Percentiles rank a stretch among this genome's conserved stretches.
Conservation (phyloP, 441 rosid genomes). For the Rhodomyrtus psidioides region DNA sequence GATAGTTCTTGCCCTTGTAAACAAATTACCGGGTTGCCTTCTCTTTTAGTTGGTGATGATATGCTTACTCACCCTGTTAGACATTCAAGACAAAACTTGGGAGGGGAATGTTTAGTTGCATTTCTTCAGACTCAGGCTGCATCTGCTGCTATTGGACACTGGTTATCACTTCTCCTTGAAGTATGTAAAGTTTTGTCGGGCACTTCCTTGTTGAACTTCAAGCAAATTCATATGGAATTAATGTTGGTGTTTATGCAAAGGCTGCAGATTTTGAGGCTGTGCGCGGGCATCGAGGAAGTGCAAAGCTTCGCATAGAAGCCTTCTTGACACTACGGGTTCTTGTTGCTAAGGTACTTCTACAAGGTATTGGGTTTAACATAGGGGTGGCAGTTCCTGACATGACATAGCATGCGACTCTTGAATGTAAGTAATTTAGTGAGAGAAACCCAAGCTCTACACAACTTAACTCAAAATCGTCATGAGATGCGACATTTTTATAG, state of each 20-base stretch:
- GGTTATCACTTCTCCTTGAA: slow-evolving; percentile 91
- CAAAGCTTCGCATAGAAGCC: slow-evolving; percentile 75
- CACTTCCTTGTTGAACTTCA: neutral
- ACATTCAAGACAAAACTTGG: slow-evolving; percentile 19
- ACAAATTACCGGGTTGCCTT: slow-evolving; percentile 41
- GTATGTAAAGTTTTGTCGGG: slow-evolving; percentile 23
- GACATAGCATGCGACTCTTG: neutral
- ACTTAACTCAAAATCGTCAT: neutral
- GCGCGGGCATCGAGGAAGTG: slow-evolving; percentile 87
- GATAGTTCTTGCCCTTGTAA: slow-evolving; percentile 63
- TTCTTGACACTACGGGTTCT: slow-evolving; percentile 68
- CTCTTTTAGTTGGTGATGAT: slow-evolving; percentile 33
- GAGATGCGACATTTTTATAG: neutral
- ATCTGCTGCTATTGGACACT: slow-evolving; percentile 84
- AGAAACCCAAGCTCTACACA: neutral
- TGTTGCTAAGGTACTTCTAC: slow-evolving; percentile 74
- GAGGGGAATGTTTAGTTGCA: slow-evolving; percentile 62
- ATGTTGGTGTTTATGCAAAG: slow-evolving; percentile 31
- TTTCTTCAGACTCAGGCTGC: slow-evolving; percentile 81
- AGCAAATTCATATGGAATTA: slow-evolving; percentile 1
- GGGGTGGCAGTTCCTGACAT: neutral
- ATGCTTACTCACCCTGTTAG: slow-evolving; percentile 15
- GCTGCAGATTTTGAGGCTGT: slow-evolving; percentile 84
- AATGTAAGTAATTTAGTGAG: neutral
- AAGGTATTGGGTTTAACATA: neutral